Evolutionary conservation across 2,329 filamentous ascomycete genomes (phyloP).

Genomic region (Plenodomus lindquistii): DNA sequence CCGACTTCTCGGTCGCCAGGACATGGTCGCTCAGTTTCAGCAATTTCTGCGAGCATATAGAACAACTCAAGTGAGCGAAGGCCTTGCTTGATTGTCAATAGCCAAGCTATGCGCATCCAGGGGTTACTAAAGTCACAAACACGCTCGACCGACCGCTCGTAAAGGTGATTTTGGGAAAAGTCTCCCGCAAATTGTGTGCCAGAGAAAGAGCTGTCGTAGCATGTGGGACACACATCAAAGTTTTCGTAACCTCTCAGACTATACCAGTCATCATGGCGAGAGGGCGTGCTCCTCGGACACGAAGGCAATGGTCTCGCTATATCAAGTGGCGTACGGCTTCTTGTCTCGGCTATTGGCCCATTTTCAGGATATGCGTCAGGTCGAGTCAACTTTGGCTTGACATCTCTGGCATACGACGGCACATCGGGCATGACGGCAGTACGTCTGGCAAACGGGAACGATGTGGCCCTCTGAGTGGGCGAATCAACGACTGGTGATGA

Average conservation of each 20-base stretch:
- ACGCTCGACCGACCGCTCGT: constrained; percentile 61
- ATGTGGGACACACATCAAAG: constrained; percentile 82
- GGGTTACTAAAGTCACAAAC: constrained; percentile 79
- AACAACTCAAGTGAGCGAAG: constrained; percentile 70
- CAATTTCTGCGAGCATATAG: constrained; percentile 67
- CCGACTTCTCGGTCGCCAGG: constrained; percentile 59
- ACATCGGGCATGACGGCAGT: constrained; percentile 22
- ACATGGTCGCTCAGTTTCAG: constrained; percentile 61
- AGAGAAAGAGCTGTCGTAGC: constrained; percentile 71
- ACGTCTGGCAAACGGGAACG: constrained; percentile 15
- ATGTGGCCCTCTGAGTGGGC: constrained; percentile 22
- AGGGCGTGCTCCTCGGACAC: constrained; percentile 69
- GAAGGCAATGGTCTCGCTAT: constrained; percentile 50
- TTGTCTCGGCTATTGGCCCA: neutral
- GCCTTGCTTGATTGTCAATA: constrained; percentile 74
- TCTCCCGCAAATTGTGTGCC: constrained; percentile 68
- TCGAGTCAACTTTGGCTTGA: neutral
- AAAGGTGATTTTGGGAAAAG: constrained; percentile 65
- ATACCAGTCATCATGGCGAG: constrained; percentile 77
- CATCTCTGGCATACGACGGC: constrained; percentile 13
- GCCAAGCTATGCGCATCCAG: constrained; percentile 85
- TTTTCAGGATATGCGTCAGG: neutral
- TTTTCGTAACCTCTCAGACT: constrained; percentile 70
- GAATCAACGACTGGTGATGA: constrained; percentile 25
- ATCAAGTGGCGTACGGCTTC: neutral